Percentiles rank a stretch among this genome's conserved stretches.
phyloP scores from a whole-genome alignment of 2,329 filamentous ascomycete genomes.

The Paecilomyces niveus region DNA sequence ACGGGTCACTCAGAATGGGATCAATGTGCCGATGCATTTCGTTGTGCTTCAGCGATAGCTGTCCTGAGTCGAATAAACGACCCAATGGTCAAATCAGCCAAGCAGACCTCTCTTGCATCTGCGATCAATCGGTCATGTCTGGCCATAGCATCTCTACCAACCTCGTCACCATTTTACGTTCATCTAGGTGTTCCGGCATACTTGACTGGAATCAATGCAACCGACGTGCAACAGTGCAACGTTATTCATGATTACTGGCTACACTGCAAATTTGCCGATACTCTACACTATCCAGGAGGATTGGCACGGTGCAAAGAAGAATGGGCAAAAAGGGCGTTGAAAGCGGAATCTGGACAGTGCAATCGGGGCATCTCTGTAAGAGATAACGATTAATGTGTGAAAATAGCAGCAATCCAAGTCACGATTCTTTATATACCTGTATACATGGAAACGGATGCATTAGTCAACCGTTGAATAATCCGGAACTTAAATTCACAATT shows the following conservation, averaged over 20 bases:
- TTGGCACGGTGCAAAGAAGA: conserved; percentile 25
- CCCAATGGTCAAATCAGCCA: background rate
- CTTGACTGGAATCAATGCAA: conserved; percentile 31
- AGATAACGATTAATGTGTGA: too few relatives aligned
- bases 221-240: conserved; percentile 24
- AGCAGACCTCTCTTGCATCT: conserved; percentile 15
- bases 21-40: conserved; percentile 23
- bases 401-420: too few relatives aligned
- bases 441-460: too few relatives aligned
- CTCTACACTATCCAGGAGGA: conserved; percentile 31
- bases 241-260: conserved; percentile 32
- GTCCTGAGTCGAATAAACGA: conserved; percentile 14
- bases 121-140: conserved; percentile 31
- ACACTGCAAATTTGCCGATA: conserved; percentile 29
- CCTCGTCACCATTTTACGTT: conserved; percentile 32
- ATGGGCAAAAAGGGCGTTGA: conserved; percentile 22
- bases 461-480: too few relatives aligned
- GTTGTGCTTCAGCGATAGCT: conserved; percentile 31
- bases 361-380: too few relatives aligned
- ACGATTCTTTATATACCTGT: too few relatives aligned
- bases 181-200: conserved; percentile 34
- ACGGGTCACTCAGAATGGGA: conserved; percentile 7
- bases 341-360: too few relatives aligned
- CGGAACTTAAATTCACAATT: too few relatives aligned
- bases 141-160: conserved; percentile 22